A percentile compares a stretch with the other conserved stretches of the same genome.
Conservation (phyloP, 192 early-diverging fungal species). For the Phycomyces blakesleeanus region DNA sequence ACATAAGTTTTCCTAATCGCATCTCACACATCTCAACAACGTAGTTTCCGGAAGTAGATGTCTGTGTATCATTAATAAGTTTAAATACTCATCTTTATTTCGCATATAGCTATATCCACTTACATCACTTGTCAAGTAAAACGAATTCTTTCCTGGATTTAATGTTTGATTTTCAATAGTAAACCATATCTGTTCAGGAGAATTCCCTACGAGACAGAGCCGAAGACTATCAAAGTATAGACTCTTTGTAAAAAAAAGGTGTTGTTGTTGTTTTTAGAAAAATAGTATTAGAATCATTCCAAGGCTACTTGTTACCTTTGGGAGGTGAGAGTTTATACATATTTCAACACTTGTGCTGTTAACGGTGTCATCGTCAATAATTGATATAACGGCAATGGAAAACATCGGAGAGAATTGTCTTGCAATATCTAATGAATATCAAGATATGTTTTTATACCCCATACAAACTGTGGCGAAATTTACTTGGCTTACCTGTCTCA, state of each 20-base stretch:
- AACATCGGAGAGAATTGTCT: constrained; percentile 55
- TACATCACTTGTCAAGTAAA: constrained; percentile 50
- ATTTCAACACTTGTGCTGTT: constrained; percentile 52
- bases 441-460: no score
- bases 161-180: constrained; percentile 39
- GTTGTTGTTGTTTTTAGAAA: background rate
- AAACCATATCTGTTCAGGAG: constrained; percentile 52
- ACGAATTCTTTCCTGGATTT: constrained; percentile 47
- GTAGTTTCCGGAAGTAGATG: constrained; percentile 59
- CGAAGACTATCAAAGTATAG: constrained; percentile 45
- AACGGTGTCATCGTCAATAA: constrained; percentile 61
- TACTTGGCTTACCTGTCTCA: constrained; percentile 21
- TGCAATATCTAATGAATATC: constrained; percentile 37
- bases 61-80: constrained; percentile 26
- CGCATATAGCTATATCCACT: background rate
- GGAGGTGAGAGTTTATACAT: constrained; percentile 50
- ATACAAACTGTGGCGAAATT: no score
- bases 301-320: constrained; percentile 41
- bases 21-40: constrained; percentile 48
- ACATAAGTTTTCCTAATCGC: constrained; percentile 55
- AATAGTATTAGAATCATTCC: background rate
- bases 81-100: background rate
- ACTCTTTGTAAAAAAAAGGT: constrained; percentile 22
- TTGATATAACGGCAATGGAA: constrained; percentile 39
- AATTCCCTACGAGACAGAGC: constrained; percentile 46